Evolutionary conservation across 1,284 basidiomycete species (phyloP), one percentile per base, ranked within the genome.

Genomic region (Tilletiaria anomala): DNA sequence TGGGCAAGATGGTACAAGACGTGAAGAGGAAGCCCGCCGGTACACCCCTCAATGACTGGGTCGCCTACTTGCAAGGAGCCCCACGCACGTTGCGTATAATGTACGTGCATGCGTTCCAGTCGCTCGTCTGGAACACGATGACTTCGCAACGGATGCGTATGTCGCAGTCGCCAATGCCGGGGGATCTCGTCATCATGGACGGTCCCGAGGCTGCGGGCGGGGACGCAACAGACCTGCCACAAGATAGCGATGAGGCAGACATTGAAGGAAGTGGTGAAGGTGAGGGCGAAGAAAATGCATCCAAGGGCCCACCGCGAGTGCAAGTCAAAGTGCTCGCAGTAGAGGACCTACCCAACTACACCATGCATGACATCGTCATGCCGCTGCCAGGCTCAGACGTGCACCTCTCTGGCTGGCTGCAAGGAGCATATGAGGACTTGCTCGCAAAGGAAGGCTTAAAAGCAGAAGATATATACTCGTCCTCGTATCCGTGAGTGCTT

Each of bases 31-130:
- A 78, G 78, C 4, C 5, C n/a, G n/a, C 22, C 33, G 18, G 33
- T 6, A 38, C 43, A 21, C 31, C 45, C 6, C 49, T 45, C 22
- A 40, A 39, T 12, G 51, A 62, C 42, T 55, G 46, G 48, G 44
- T 43, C n/a, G 53, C 45, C 12, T 43, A 48, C 20, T 53, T 64
- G 37, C 42, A 45, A 5, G 46, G 51, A 22, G 41, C 61, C 29
- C 58, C 60, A 6, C 39, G 54, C 49, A 89, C 88, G n/a, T 76
- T 99, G 50, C 76, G 89, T 37, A 72, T 91, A 49, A 96, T 99
- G 85, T 97, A 97, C 63, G 79, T 96, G 36, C 93, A 99, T 68
- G 89, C 91, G 26, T 97, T 96, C 68, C 93, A 99, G 68, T 91
- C 86, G 14, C 97, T 96, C 59, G 79, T 97, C 21, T 99, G 91